Conservation (phyloP, 208 protist genomes). For the Leishmania major region DNA sequence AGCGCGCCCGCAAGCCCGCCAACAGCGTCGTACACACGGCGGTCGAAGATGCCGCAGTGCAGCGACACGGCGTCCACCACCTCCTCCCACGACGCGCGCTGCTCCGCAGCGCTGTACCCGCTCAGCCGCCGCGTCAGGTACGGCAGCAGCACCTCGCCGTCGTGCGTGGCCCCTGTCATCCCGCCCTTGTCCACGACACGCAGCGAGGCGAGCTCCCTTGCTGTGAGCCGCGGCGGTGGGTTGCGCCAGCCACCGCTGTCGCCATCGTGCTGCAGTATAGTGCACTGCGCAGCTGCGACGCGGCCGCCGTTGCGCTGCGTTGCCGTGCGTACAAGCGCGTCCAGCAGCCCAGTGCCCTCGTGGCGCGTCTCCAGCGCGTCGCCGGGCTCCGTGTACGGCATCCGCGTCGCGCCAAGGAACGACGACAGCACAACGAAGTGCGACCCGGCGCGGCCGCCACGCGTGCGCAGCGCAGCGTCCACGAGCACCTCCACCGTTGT, state of each 20-base stretch:
- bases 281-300: slow-evolving; percentile 41
- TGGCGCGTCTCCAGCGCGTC: slow-evolving; percentile 12
- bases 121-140: slow-evolving; percentile 27
- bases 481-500: slow-evolving; percentile 17
- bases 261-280: slow-evolving; percentile 9
- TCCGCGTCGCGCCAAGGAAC: slow-evolving; percentile 11
- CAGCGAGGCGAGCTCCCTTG: not conserved
- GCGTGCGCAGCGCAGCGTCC: slow-evolving; percentile 22
- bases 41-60: slow-evolving; percentile 35
- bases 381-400: slow-evolving; percentile 19
- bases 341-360: slow-evolving; percentile 16
- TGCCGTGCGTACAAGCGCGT: slow-evolving; percentile 27
- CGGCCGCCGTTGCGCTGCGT: slow-evolving; percentile 36
- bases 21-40: slow-evolving; percentile 24
- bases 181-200: slow-evolving; percentile 26
- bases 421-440: slow-evolving; percentile 25
- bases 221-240: not conserved
- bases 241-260: not conserved
- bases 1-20: slow-evolving; percentile 23
- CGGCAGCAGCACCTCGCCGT: slow-evolving; percentile 4
- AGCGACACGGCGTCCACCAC: slow-evolving; percentile 31
- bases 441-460: slow-evolving; percentile 7
- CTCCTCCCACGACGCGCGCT: slow-evolving; percentile 31
- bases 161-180: slow-evolving; percentile 9
- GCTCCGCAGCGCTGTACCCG: slow-evolving; percentile 25